Percentiles rank a stretch among this genome's conserved stretches.
Evolutionary conservation across 805 yeast genomes (phyloP).

Genomic region (Yarrowia bubula): DNA sequence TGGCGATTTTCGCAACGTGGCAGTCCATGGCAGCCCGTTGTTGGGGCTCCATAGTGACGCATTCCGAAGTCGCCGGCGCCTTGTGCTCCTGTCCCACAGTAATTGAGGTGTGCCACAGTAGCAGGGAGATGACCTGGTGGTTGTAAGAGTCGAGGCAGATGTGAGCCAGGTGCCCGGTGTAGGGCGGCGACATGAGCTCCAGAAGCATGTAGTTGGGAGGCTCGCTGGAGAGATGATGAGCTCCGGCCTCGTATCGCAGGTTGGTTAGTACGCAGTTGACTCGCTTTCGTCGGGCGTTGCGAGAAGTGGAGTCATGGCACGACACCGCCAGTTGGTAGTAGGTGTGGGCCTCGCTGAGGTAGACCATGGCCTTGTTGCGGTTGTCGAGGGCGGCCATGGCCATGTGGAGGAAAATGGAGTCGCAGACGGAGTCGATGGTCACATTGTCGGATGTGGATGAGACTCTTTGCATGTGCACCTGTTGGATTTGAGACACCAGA

Average conservation of each 20-base stretch:
- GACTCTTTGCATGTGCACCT: slow-evolving; percentile 12
- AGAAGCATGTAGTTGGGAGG: slow-evolving; percentile 14
- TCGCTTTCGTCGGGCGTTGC: slow-evolving; percentile 11
- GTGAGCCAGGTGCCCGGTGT: slow-evolving; percentile 2
- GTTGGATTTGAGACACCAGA: slow-evolving; percentile 16
- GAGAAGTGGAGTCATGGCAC: not conserved
- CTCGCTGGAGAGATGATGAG: slow-evolving; percentile 8
- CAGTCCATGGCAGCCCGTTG: slow-evolving; percentile 16
- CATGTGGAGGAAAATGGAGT: slow-evolving; percentile 16
- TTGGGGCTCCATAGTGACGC: slow-evolving; percentile 17
- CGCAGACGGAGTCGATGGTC: slow-evolving; percentile 17
- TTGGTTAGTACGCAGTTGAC: slow-evolving; percentile 21
- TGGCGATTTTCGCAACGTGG: slow-evolving; percentile 15
- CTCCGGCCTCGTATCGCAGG: slow-evolving; percentile 8
- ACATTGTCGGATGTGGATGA: not conserved
- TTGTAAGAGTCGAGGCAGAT: slow-evolving; percentile 19
- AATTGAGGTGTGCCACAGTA: slow-evolving; percentile 6
- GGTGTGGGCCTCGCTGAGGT: slow-evolving; percentile 21
- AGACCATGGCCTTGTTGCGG: slow-evolving; percentile 24
- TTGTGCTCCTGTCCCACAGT: slow-evolving; percentile 7
- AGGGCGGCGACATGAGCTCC: slow-evolving; percentile 18
- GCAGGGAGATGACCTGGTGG: slow-evolving; percentile 13
- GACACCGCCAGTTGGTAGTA: not conserved
- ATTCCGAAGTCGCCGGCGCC: not conserved
- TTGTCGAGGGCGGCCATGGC: slow-evolving; percentile 18